These are phyloP conservation scores for Cladophialophora chaetospira DNA, from an alignment of 2,329 filamentous ascomycete genomes.

Conservation along the genomic window DNA sequence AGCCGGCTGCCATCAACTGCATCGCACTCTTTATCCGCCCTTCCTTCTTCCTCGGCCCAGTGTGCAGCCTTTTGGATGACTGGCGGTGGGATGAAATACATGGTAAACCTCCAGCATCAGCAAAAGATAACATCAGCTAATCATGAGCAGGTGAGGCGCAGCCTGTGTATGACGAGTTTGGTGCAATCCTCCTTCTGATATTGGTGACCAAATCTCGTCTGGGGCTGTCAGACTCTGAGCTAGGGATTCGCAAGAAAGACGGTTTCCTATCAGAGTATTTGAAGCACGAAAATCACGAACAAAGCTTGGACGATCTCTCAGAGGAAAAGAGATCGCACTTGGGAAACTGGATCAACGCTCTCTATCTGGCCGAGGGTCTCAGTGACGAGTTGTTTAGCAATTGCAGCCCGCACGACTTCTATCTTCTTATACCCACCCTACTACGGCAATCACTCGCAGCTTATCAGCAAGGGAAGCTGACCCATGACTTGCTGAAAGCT, in stretches of 20 bases:
- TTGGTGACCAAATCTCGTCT: constrained; percentile 62
- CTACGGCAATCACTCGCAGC: constrained; percentile 63
- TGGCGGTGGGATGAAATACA: constrained; percentile 68
- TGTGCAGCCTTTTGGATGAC: constrained; percentile 61
- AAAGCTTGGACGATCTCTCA: constrained; percentile 54
- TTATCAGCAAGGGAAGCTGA: constrained; percentile 57
- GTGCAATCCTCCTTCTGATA: constrained; percentile 61
- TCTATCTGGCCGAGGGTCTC: constrained; percentile 65
- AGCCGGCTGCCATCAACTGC: constrained; percentile 59
- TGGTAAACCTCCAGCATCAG: constrained; percentile 38
- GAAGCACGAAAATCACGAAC: constrained; percentile 48
- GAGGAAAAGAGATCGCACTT: constrained; percentile 61
- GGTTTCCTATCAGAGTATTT: constrained; percentile 61
- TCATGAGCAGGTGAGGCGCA: constrained; percentile 56
- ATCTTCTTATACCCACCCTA: constrained; percentile 62
- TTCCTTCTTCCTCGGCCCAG: constrained; percentile 57
- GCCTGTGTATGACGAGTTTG: constrained; percentile 67
- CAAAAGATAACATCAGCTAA: constrained; percentile 27
- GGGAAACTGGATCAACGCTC: constrained; percentile 61
- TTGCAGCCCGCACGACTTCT: constrained; percentile 66
- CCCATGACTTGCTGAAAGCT: constrained; percentile 60
- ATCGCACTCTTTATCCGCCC: constrained; percentile 63
- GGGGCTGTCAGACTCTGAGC: constrained; percentile 53
- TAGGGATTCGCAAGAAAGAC: constrained; percentile 53
- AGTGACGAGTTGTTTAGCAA: constrained; percentile 66